Base-by-base conservation (phyloP, 768 basidiomycete genomes). In the Mrakia gelida region DNA sequence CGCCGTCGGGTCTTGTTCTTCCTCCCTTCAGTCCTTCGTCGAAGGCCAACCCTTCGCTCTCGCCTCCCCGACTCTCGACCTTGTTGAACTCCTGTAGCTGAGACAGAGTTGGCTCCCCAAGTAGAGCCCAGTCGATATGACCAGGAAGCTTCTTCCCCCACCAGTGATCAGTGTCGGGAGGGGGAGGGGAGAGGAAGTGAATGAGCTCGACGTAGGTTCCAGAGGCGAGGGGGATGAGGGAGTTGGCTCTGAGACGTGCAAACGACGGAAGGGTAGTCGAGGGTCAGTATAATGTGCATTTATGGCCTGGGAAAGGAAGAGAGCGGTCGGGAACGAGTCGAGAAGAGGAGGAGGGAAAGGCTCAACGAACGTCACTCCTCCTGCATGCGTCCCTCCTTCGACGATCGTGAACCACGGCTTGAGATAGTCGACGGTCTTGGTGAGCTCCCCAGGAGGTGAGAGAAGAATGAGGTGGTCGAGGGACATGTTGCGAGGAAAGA, bases 381-480 rank as follows among this genome's bases (percentile, higher is more conserved):
- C 59, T 28, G 23, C 28, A 13, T 70, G 67, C 1, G 9, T 41
- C 15, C 67, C 67, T 23, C 67, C 67, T 23, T 34, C 13, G 34
- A 70, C 38, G 67, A 70, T 41, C 1, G 38, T 70, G 67, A 70
- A 70, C 38, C 38, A 70, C 6, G 67, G 34, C 1, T 34, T 41
- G 38, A 70, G 67, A 16, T 41, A n/a, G 1, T 41, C 34, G 67
- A 70, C 67, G 1, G 67, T 70, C 8, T 21, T 13, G 0, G 34
- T 8, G 41, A 70, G 67, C 5, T 23, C 13, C 16, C 38, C 38
- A 26, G 67, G 67, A 6, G 38, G 38, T 6, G 67, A 70, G 67
- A 70, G 67, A 10, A 70, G 38, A 41, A 70, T 43, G 41, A 70
- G 67, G n/a, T 70, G 67, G 38, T 70, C 67, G 67, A 70, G 67